Conservation (phyloP, 176 grass and related monocot species). For the Oryza rufipogon region DNA sequence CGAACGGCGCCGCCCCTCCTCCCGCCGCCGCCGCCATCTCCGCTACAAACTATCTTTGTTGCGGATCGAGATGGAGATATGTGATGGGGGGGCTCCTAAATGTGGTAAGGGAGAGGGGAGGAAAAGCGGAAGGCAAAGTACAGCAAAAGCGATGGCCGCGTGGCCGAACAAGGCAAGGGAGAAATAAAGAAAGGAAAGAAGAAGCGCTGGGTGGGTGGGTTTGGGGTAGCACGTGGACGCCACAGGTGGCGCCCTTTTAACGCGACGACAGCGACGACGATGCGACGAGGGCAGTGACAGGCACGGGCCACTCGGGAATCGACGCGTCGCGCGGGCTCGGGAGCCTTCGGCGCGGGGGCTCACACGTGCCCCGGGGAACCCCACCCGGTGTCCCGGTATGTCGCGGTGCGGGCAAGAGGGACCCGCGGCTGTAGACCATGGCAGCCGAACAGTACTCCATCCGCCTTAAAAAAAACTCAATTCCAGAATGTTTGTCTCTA, state of each 20-base stretch:
- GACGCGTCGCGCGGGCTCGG: slow-evolving; percentile 32
- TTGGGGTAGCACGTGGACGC: not conserved
- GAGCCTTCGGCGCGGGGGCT: slow-evolving; percentile 30
- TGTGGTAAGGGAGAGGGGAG: not conserved
- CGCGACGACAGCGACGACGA: not conserved
- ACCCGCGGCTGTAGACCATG: too few species aligned
- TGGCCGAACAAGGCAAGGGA: slow-evolving; percentile 23
- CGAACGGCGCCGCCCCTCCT: slow-evolving; percentile 58
- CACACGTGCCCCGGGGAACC: slow-evolving; percentile 22
- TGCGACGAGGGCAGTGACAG: not conserved
- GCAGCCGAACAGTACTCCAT: too few species aligned
- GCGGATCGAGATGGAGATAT: not conserved
- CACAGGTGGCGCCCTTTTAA: not conserved
- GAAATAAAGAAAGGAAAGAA: too few species aligned
- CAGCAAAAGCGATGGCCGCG: not conserved
- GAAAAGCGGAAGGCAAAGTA: not conserved
- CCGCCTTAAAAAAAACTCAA: too few species aligned
- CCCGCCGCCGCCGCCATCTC: not conserved
- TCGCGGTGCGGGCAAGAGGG: not conserved
- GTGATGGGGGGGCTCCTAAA: not conserved
- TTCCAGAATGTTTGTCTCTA: too few species aligned
- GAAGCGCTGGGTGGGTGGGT: not conserved
- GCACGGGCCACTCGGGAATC: not conserved
- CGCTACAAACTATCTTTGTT: not conserved
- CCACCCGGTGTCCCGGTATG: not conserved